phyloP scores from a whole-genome alignment of 495 filamentous ascomycete species.

The Penicillium odoratum region DNA sequence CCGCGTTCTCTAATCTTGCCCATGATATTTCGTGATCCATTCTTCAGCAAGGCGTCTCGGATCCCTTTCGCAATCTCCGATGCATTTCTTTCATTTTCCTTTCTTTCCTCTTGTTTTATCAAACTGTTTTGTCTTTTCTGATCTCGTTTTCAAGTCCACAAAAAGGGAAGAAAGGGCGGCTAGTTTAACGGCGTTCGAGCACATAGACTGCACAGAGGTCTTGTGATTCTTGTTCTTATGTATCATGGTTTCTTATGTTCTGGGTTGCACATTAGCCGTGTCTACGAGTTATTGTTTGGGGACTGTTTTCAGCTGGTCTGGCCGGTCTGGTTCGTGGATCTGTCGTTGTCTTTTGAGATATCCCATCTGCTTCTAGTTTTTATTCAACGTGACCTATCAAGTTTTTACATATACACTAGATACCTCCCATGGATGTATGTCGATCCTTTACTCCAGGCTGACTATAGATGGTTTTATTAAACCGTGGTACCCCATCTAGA shows the following conservation, averaged over 20 bases:
- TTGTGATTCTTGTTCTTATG: background rate
- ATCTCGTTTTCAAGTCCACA: background rate
- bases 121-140: background rate
- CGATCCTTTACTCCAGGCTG: too few species aligned
- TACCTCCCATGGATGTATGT: too few species aligned
- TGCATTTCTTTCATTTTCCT: slow-evolving; percentile 5
- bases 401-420: background rate
- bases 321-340: background rate
- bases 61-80: background rate
- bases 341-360: slow-evolving; percentile 24
- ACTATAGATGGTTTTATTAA: too few species aligned
- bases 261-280: background rate
- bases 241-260: slow-evolving; percentile 3
- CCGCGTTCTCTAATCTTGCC: slow-evolving; percentile 30
- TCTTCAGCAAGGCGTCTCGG: slow-evolving; percentile 4
- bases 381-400: background rate
- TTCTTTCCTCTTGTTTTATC: background rate
- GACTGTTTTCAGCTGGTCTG: slow-evolving; percentile 27
- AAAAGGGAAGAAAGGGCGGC: background rate
- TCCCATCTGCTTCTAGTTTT: slow-evolving; percentile 28
- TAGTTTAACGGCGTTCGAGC: background rate
- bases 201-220: background rate
- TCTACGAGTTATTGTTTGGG: slow-evolving; percentile 6
- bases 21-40: background rate
- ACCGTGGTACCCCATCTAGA: too few species aligned